phyloP scores from a whole-genome alignment of 169 alveolate genomes.

The Perkinsus marinus region DNA sequence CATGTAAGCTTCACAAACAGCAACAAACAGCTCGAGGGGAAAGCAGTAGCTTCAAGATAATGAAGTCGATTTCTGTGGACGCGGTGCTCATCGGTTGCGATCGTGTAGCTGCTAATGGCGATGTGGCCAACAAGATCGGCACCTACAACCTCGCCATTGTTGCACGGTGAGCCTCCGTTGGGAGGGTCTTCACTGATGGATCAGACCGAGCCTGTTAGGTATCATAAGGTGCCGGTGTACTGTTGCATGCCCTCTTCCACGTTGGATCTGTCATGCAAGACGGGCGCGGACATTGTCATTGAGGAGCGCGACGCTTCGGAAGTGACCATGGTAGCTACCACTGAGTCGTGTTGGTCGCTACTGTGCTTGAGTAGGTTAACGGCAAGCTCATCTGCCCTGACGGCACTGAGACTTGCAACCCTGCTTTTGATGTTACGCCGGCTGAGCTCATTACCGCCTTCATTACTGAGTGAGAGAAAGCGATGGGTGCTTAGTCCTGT shows the following conservation, averaged over 20 bases:
- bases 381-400: neutral
- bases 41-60: neutral
- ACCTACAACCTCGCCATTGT: conserved; percentile 1
- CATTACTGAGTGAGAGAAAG: neutral
- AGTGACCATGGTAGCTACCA: neutral
- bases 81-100: conserved; percentile 20
- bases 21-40: too few species aligned
- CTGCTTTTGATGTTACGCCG: conserved; percentile 10
- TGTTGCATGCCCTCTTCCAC: neutral
- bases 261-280: neutral
- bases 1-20: neutral
- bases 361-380: neutral
- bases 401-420: neutral
- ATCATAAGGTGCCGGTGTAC: neutral
- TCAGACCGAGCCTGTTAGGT: neutral
- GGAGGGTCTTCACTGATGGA: neutral
- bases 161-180: neutral
- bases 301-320: neutral
- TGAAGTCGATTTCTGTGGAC: conserved; percentile 6
- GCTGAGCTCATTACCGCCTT: conserved; percentile 8
- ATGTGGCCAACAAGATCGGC: conserved; percentile 24
- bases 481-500: too few species aligned
- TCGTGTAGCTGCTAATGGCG: conserved; percentile 10
- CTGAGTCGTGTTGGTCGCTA: neutral
- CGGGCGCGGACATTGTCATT: neutral